Evolutionary conservation across 768 basidiomycete species (phyloP), one percentile per base, ranked within the genome.

Genomic region (Suillus occidentalis): DNA sequence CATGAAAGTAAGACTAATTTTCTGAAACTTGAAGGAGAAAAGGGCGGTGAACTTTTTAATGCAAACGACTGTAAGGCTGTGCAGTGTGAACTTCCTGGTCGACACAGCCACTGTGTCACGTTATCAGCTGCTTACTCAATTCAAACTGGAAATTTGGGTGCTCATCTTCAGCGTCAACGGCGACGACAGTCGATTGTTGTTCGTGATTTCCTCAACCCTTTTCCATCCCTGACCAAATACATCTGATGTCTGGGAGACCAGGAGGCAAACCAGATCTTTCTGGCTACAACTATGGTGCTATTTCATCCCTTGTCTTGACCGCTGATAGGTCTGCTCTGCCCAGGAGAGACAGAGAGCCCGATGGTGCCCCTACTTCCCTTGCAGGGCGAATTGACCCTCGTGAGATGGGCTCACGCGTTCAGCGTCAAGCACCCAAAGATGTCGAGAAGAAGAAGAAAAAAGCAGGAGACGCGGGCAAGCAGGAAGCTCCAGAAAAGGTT

Each of bases 271-370:
- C 87, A 61, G 94, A 97, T 77, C 79, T 92, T 71, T 94, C 93
- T 67, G 89, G 88, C 52, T 98, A 95, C 87, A 97, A 97, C 82
- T 98, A 99, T 84, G 89, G 91, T 55, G 93, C 93, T 62, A 96
- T 98, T 73, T 94, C 94, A 36, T 95, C 94, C 25, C 85, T 98
- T 52, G 97, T 99, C 53, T 83, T 98, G 72, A 95, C 92, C n/a
- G 94, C 97, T 14, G 91, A 94, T 79, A 83, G 89, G 62, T 90
- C 91, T 60, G 85, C 83, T 2, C 79, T 94, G 60, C 92, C 92
- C 22, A 85, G 94, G 56, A 84, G 95, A 67, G 94, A 96, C 84
- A 92, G 92, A 80, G 97, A 99, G 76, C 96, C 96, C 8, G 95
- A 97, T 82, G 97, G 97, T 67, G 94, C 95, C 9, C 93, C 96